Evolutionary conservation across 2,329 filamentous ascomycete genomes (phyloP).

Genomic region (Penicillium crustosum): DNA sequence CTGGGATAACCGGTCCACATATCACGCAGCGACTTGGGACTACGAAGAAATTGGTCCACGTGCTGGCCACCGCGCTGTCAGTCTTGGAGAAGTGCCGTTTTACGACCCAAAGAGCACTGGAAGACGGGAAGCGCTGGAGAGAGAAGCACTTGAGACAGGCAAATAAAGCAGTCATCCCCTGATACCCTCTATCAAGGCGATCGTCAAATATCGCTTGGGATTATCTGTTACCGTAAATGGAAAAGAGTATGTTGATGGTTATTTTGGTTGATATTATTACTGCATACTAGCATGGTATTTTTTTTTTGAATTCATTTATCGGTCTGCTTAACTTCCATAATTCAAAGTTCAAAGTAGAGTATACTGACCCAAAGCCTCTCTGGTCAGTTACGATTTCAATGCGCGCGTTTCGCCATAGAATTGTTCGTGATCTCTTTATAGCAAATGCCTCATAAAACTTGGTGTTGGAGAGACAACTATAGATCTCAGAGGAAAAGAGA

Average conservation of each 20-base stretch:
- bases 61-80: slow-evolving; percentile 52
- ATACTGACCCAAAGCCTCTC: too few relatives aligned
- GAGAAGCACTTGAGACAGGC: slow-evolving; percentile 8
- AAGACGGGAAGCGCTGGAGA: slow-evolving; percentile 24
- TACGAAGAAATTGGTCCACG: slow-evolving; percentile 51
- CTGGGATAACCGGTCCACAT: slow-evolving; percentile 59
- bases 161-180: background rate
- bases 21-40: slow-evolving; percentile 56
- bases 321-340: background rate
- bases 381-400: too few relatives aligned
- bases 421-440: too few relatives aligned
- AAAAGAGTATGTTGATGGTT: background rate
- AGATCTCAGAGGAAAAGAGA: too few relatives aligned
- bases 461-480: too few relatives aligned
- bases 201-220: background rate
- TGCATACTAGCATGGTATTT: background rate
- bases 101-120: slow-evolving; percentile 47
- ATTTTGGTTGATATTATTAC: background rate
- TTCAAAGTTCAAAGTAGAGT: background rate
- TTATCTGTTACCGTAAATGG: background rate
- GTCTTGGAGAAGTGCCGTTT: slow-evolving; percentile 56
- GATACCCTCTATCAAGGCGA: background rate
- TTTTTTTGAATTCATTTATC: background rate
- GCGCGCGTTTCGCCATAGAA: too few relatives aligned
- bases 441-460: too few relatives aligned